These are phyloP conservation scores for Austroboletus eburneus DNA, from an alignment of 768 basidiomycete species.

Conservation along the genomic window DNA sequence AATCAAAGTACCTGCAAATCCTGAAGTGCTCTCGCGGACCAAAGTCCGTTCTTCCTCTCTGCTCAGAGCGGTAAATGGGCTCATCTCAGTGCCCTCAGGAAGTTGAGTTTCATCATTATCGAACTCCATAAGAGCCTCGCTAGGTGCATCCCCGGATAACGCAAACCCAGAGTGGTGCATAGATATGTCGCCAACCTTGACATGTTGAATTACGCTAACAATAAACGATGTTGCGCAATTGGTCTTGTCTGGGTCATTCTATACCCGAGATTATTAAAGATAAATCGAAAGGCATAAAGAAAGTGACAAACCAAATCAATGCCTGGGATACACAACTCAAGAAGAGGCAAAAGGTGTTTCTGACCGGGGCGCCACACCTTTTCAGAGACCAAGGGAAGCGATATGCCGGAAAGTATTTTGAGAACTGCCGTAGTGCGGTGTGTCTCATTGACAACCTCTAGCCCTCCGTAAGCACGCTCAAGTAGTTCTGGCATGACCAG, in stretches of 20 bases:
- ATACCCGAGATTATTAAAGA: slow-evolving; percentile 1
- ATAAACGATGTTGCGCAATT: slow-evolving; percentile 80
- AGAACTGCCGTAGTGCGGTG: slow-evolving; percentile 91
- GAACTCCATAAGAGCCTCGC: slow-evolving; percentile 51
- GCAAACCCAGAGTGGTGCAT: slow-evolving; percentile 54
- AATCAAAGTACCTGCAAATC: slow-evolving; percentile 61
- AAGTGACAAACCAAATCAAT: slow-evolving; percentile 69
- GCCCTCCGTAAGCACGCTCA: slow-evolving; percentile 84
- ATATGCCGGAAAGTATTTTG: slow-evolving; percentile 73
- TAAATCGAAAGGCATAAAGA: background rate
- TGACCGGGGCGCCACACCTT: slow-evolving; percentile 81
- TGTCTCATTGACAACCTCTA: slow-evolving; percentile 95
- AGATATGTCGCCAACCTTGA: slow-evolving; percentile 76
- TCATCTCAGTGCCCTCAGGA: slow-evolving; percentile 45
- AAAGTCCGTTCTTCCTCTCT: slow-evolving; percentile 68
- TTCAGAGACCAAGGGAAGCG: slow-evolving; percentile 73
- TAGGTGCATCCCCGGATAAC: slow-evolving; percentile 49
- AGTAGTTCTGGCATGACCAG: slow-evolving; percentile 88
- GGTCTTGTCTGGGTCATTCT: slow-evolving; percentile 83
- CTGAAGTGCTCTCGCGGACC: slow-evolving; percentile 72
- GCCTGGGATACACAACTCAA: slow-evolving; percentile 87
- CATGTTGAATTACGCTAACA: slow-evolving; percentile 63
- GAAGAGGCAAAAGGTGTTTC: slow-evolving; percentile 80
- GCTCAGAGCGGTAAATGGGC: slow-evolving; percentile 38
- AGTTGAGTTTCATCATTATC: slow-evolving; percentile 43